A percentile compares a stretch with the other conserved stretches of the same genome.
Conservation (phyloP, 306 rosid species). For the Morella rubra region DNA sequence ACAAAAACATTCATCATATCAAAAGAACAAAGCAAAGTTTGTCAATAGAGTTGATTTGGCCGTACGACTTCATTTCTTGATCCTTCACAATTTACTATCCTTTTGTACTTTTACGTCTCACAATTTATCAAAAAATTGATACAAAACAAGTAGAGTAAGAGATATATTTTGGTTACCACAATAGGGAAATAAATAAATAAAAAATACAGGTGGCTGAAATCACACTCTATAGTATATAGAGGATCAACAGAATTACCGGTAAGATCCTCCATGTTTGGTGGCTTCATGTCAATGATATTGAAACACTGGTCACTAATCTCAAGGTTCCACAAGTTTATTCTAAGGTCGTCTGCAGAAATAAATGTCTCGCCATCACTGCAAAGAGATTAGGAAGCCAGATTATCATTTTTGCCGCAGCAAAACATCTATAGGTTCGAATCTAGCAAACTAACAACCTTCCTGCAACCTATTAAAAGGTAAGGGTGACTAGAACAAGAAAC, state of each 20-base stretch:
- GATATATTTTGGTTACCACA: background rate
- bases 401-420: conserved; percentile 9
- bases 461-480: conserved; percentile 6
- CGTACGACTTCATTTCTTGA: background rate
- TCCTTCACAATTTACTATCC: background rate
- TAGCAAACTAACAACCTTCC: background rate
- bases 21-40: background rate
- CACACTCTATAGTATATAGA: background rate
- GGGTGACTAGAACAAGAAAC: background rate
- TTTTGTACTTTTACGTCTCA: background rate
- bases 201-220: conserved; percentile 9
- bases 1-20: background rate
- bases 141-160: background rate
- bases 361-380: conserved; percentile 75
- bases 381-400: conserved; percentile 29
- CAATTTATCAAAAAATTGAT: background rate
- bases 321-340: conserved; percentile 81
- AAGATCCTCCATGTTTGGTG: conserved; percentile 65
- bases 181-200: background rate
- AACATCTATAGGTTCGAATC: conserved; percentile 2
- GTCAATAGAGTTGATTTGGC: background rate
- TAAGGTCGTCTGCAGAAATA: conserved; percentile 68
- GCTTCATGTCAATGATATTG: conserved; percentile 74
- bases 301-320: conserved; percentile 63
- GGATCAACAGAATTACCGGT: conserved; percentile 46